Evolutionary conservation across 2,329 filamentous ascomycete genomes (phyloP), one percentile per base, ranked within the genome.

Genomic region (Fusarium sublunatum): DNA sequence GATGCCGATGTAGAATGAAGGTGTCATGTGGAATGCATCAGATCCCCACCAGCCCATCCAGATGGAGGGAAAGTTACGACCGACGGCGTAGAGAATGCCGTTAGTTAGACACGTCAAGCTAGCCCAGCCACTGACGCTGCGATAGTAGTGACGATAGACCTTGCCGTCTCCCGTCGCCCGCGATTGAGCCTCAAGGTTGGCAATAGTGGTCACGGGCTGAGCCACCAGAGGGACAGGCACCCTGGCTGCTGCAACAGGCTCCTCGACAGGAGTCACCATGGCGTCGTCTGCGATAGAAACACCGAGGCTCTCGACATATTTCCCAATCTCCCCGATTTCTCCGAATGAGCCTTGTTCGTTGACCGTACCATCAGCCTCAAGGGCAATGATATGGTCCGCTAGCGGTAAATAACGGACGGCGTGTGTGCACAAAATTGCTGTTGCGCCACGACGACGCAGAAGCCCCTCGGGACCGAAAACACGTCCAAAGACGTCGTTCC

Each of bases 11-110:
- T 53, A 62, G 15, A 53, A 65, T 38, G 9, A 15, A 7, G 44
- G 35, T n/a, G 34, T n/a, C 29, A 28, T 10, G 3, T 32, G 44
- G 3, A 43, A 13, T 0, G 36, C 26, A n/a, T 61, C 44, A 6
- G 48, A 51, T 19, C 55, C 48, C 68, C 64, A 69, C 43, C 61
- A 68, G n/a, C 61, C 59, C 26, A 70, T 52, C 66, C 66, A 67
- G n/a, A 64, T 41, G 2, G 49, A 61, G 6, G 61, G 43, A 6
- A 61, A 58, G 8, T 49, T 58, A 2, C 39, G 36, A 1, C 36
- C 28, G 3, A 61, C 53, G 11, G 53, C 58, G 15, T 44, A 53
- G 19, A 19, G 47, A 9, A 44, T 45, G 13, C 53, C 51, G 1
- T 39, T 52, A 19, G 51, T 8, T 5, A 52, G 40, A 35, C 54